Percentiles rank a stretch among this genome's conserved stretches.
Evolutionary conservation across 768 basidiomycete species (phyloP).

Genomic region (Russula vinacea): DNA sequence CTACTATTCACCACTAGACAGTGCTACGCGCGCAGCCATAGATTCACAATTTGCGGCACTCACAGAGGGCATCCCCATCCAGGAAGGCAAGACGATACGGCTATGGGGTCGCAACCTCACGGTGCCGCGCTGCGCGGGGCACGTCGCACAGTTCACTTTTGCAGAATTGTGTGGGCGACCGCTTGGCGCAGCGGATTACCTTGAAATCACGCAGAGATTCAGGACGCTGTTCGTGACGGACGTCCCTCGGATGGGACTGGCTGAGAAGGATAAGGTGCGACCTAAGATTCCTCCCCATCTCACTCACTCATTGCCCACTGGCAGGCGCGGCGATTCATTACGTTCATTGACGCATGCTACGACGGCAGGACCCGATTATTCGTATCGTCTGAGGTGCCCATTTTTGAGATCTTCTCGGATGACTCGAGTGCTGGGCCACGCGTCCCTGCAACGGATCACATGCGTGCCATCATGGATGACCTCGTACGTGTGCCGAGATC

Average conservation of each 20-base stretch:
- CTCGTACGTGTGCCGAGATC: conserved; percentile 48
- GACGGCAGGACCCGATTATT: conserved; percentile 94
- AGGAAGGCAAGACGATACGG: conserved; percentile 59
- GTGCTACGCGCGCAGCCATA: conserved; percentile 65
- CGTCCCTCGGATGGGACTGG: conserved; percentile 84
- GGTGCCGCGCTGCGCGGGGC: conserved; percentile 76
- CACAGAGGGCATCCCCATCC: conserved; percentile 54
- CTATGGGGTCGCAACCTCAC: conserved; percentile 89
- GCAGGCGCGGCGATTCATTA: conserved; percentile 96
- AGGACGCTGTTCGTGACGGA: conserved; percentile 83
- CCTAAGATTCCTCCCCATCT: neutral
- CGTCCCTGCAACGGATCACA: conserved; percentile 67
- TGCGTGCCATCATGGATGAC: conserved; percentile 94
- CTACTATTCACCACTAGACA: conserved; percentile 79
- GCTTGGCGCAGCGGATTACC: conserved; percentile 90
- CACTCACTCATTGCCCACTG: no score
- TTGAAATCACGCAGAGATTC: conserved; percentile 88
- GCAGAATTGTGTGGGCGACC: conserved; percentile 83
- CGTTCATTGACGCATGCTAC: conserved; percentile 95
- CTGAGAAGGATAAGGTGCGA: conserved; percentile 81
- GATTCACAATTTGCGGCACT: conserved; percentile 80
- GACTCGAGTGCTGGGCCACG: conserved; percentile 42
- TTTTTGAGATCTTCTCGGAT: conserved; percentile 86
- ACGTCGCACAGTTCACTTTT: conserved; percentile 84
- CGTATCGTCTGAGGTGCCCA: conserved; percentile 87